These are phyloP conservation scores for Cerioporus squamosus DNA, from an alignment of 1,284 basidiomycete genomes.

Conservation along the genomic window DNA sequence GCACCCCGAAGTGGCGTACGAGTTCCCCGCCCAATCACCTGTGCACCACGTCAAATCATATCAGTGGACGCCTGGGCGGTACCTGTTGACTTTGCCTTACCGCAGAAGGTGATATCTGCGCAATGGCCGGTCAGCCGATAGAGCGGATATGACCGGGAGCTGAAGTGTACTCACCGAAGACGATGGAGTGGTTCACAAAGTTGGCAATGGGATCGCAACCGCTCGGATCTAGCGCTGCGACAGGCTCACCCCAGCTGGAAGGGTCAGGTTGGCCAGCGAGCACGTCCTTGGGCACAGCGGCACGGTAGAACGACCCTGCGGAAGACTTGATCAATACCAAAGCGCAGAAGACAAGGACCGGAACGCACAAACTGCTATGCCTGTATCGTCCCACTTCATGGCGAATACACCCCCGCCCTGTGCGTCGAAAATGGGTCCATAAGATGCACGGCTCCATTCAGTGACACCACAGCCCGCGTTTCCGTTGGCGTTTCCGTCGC, in stretches of 20 bases:
- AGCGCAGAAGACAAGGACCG: background rate
- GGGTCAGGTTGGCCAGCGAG: constrained; percentile 56
- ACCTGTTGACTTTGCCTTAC: constrained; percentile 39
- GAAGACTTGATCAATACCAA: background rate
- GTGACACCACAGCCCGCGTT: constrained; percentile 74
- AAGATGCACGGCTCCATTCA: constrained; percentile 73
- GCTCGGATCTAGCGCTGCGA: constrained; percentile 59
- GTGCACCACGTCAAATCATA: constrained; percentile 6
- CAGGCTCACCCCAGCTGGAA: constrained; percentile 64
- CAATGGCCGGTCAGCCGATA: constrained; percentile 11
- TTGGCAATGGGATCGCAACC: constrained; percentile 61
- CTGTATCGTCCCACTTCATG: constrained; percentile 79
- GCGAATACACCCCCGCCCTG: constrained; percentile 79
- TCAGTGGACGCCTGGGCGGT: background rate
- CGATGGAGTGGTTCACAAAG: constrained; percentile 66
- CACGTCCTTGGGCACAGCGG: constrained; percentile 72
- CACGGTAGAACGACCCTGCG: constrained; percentile 75
- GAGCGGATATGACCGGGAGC: constrained; percentile 16
- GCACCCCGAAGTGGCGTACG: constrained; percentile 72
- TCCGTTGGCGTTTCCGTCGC: constrained; percentile 52
- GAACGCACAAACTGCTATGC: constrained; percentile 70
- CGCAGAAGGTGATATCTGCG: constrained; percentile 82
- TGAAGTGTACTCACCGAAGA: constrained; percentile 52
- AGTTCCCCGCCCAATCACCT: constrained; percentile 86
- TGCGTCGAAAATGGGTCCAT: constrained; percentile 71